Evolutionary conservation across 148 eudicot species (phyloP).

Genomic region (Vaccinium macrocarpon): DNA sequence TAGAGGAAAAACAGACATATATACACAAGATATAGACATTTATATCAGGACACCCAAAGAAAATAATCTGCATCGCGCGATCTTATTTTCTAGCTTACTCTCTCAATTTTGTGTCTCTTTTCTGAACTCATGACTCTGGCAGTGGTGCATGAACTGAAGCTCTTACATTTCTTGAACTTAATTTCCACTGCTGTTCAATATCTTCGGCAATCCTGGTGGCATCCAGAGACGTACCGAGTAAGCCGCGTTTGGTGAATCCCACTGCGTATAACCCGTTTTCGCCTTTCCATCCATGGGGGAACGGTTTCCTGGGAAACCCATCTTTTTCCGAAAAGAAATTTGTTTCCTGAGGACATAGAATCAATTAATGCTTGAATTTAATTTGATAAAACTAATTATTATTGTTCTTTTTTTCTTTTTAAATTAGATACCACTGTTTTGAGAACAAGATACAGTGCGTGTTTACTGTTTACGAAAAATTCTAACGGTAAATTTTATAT

Average conservation of each 20-base stretch:
- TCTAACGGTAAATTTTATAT: not conserved
- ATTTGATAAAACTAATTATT: not conserved
- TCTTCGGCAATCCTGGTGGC: slow-evolving; percentile 64
- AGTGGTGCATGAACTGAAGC: not conserved
- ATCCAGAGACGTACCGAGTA: slow-evolving; percentile 61
- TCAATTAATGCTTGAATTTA: not conserved
- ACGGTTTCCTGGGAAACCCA: slow-evolving; percentile 56
- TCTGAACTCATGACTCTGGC: slow-evolving; percentile 6
- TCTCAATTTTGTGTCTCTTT: slow-evolving; percentile 1
- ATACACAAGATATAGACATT: slow-evolving; percentile 4
- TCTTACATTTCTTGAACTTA: slow-evolving; percentile 18
- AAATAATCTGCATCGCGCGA: not conserved
- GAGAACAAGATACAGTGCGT: not conserved
- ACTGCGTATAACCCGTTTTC: slow-evolving; percentile 66
- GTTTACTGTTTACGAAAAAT: not conserved
- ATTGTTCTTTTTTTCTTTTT: not conserved
- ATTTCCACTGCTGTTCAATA: slow-evolving; percentile 46
- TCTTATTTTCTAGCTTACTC: not conserved
- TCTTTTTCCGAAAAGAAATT: slow-evolving; percentile 56
- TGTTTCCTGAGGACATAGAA: slow-evolving; percentile 32
- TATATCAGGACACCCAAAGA: not conserved
- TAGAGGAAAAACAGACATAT: not conserved
- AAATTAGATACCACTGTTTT: not conserved
- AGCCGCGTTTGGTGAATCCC: slow-evolving; percentile 69
- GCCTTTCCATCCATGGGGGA: slow-evolving; percentile 83